phyloP scores from a whole-genome alignment of 495 filamentous ascomycete species.

The Penicillium cataractarum region DNA sequence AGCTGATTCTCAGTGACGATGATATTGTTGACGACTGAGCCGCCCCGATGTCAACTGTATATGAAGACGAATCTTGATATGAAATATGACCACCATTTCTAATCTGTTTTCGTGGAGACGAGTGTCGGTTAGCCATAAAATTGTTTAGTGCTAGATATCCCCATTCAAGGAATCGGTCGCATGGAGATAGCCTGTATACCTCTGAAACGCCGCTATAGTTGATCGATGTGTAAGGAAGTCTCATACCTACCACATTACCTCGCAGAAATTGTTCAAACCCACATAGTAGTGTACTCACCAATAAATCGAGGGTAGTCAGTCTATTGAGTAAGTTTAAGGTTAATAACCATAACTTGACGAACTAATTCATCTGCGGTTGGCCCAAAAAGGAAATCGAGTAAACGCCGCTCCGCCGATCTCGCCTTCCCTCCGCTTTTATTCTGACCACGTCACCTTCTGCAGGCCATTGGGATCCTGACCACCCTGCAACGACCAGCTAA shows the following conservation, averaged over 20 bases:
- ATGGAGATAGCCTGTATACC: no score
- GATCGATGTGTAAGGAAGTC: no score
- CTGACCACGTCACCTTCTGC: conserved; percentile 6
- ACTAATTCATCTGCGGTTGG: not conserved
- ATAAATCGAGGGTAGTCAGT: no score
- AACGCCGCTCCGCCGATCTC: conserved; percentile 2
- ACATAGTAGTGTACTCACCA: no score
- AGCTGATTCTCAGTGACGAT: conserved; percentile 84
- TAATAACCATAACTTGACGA: not conserved
- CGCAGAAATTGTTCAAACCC: no score
- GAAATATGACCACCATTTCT: not conserved
- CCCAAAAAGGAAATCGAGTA: conserved; percentile 1
- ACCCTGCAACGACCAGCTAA: not conserved
- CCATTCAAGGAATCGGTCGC: no score
- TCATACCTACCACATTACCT: no score
- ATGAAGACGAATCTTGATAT: not conserved
- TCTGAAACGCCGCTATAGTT: no score
- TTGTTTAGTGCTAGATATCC: no score
- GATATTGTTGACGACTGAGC: conserved; percentile 84
- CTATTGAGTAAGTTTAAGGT: no score
- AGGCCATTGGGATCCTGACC: not conserved
- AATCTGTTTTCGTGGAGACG: not conserved
- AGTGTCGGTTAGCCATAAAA: not conserved
- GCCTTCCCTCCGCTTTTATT: not conserved
- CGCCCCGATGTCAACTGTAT: not conserved